Evolutionary conservation across 2,329 filamentous ascomycete species (phyloP).

Genomic region (Dactylellina cionopaga): DNA sequence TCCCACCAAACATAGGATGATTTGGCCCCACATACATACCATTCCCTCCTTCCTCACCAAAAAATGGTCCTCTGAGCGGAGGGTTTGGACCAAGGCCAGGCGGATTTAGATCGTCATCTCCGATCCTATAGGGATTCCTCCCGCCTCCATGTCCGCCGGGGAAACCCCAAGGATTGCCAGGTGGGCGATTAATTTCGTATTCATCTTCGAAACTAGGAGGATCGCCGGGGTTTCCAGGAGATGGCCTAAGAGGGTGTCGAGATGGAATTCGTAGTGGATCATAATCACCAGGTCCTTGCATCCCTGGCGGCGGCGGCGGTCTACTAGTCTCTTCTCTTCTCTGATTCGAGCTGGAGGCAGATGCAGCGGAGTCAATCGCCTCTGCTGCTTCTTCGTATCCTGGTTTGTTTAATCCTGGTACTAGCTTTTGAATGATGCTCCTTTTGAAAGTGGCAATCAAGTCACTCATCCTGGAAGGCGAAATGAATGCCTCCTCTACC

Average conservation of each 20-base stretch:
- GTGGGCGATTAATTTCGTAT: constrained; percentile 78
- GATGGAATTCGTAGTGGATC: constrained; percentile 62
- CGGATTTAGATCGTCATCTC: constrained; percentile 87
- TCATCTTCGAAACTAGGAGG: constrained; percentile 95
- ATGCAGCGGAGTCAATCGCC: constrained; percentile 31
- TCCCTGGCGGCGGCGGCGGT: constrained; percentile 33
- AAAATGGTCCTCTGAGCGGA: constrained; percentile 75
- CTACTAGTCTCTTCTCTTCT: constrained; percentile 10
- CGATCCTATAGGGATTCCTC: constrained; percentile 74
- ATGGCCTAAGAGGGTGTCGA: constrained; percentile 72
- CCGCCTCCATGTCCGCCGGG: constrained; percentile 62
- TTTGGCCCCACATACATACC: constrained; percentile 98
- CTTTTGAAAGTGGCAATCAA: constrained; percentile 78
- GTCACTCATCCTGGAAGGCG: constrained; percentile 73
- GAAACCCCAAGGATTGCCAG: constrained; percentile 63
- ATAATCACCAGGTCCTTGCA: constrained; percentile 61
- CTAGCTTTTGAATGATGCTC: constrained; percentile 83
- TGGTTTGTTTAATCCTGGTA: constrained; percentile 79
- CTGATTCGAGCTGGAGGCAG: constrained; percentile 13
- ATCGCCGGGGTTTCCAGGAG: constrained; percentile 68
- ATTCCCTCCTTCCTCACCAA: constrained; percentile 67
- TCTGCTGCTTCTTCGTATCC: constrained; percentile 73
- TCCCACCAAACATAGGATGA: constrained; percentile 81
- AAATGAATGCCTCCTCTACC: constrained; percentile 75
- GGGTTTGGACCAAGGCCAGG: constrained; percentile 85